A percentile compares a stretch with the other conserved stretches of the same genome.
These are phyloP conservation scores for Breviolum minutum DNA, from an alignment of 73 alveolate species.

Conservation along the genomic window DNA sequence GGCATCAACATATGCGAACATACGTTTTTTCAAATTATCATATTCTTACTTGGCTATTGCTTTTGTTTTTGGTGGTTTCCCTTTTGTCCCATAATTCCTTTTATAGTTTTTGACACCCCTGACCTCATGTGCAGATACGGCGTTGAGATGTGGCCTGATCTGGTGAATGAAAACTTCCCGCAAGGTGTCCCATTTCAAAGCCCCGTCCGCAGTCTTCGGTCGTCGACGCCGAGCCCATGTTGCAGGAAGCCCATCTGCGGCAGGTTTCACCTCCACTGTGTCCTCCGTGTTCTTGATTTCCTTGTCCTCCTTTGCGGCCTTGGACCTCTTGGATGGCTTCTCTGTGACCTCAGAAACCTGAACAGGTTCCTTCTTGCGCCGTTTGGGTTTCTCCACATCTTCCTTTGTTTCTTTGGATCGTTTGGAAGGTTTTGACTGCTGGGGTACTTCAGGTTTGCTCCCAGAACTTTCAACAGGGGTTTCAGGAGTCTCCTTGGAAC, in stretches of 20 bases:
- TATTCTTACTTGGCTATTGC: too few species aligned
- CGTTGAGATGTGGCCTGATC: neutral
- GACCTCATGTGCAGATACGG: neutral
- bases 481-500: too few species aligned
- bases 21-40: too few species aligned
- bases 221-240: neutral
- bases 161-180: neutral
- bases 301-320: neutral
- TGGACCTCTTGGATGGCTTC: neutral
- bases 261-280: neutral
- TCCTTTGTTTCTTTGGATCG: neutral
- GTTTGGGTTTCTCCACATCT: neutral
- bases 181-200: slow-evolving; percentile 25
- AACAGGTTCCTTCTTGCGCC: neutral
- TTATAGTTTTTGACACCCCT: neutral
- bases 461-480: too few species aligned
- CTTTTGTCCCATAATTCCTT: too few species aligned
- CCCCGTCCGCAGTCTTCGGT: slow-evolving; percentile 4
- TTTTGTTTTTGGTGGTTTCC: too few species aligned
- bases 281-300: neutral
- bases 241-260: neutral
- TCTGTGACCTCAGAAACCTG: neutral
- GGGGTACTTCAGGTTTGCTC: neutral
- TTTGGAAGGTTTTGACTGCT: neutral
- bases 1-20: too few species aligned